Conservation (phyloP, 2,329 filamentous ascomycete genomes). For the Microdochium trichocladiopsis region DNA sequence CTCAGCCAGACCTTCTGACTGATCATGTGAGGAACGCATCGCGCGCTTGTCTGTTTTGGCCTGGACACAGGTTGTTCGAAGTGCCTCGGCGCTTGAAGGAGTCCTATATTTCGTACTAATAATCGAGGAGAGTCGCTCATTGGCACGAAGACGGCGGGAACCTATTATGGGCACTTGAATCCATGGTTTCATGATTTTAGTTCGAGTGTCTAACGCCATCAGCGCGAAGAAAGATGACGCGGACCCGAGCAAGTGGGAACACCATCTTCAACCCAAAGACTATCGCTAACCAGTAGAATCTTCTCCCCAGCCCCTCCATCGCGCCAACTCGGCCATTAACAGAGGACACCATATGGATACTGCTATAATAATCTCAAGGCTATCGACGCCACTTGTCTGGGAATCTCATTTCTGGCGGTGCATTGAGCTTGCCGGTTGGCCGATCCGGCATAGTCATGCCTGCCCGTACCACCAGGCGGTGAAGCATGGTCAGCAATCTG, state of each 20-base stretch:
- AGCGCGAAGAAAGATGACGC: not conserved
- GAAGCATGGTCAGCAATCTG: not conserved
- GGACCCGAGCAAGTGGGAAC: not conserved
- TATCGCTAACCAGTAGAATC: not conserved
- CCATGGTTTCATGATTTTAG: not conserved
- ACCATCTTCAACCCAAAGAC: not conserved
- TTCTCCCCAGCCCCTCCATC: not conserved
- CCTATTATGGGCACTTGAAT: not conserved
- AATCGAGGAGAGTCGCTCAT: not conserved
- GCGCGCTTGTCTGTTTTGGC: too few relatives aligned
- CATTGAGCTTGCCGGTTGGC: not conserved
- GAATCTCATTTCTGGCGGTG: not conserved
- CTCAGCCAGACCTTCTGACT: too few relatives aligned
- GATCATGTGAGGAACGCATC: too few relatives aligned
- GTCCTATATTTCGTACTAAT: not conserved
- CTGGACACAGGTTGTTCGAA: too few relatives aligned
- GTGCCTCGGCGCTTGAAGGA: not conserved
- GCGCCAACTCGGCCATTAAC: not conserved
- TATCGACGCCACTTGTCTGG: not conserved
- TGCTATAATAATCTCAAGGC: not conserved
- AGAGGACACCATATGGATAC: not conserved
- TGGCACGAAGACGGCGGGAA: not conserved
- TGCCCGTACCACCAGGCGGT: not conserved
- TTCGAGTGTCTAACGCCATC: not conserved
- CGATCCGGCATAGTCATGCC: not conserved